A percentile compares a stretch with the other conserved stretches of the same genome.
Evolutionary conservation across 257 asterid species (phyloP).

Genomic region (Dorcoceras hygrometricum): DNA sequence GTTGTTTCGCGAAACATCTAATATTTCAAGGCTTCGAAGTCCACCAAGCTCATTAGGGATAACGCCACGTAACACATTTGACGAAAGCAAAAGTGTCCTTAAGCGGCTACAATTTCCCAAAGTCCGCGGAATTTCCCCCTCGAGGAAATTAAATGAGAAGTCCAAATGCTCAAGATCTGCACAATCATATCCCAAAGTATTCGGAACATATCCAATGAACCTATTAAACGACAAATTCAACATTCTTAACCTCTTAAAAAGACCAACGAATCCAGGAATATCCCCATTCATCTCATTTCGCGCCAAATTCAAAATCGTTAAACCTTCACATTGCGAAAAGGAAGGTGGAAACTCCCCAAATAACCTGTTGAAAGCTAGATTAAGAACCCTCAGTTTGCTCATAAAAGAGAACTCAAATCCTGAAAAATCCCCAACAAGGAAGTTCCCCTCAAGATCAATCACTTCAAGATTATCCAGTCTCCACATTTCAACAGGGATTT

Average conservation of each 20-base stretch:
- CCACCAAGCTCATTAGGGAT: slow-evolving; percentile 43
- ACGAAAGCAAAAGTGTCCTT: slow-evolving; percentile 44
- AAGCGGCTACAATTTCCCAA: slow-evolving; percentile 36
- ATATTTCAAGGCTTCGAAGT: slow-evolving; percentile 34
- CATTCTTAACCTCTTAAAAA: slow-evolving; percentile 28
- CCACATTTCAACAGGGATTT: slow-evolving; percentile 40
- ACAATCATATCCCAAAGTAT: slow-evolving; percentile 30
- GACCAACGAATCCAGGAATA: slow-evolving; percentile 36
- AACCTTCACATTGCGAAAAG: slow-evolving; percentile 30
- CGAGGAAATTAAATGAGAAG: slow-evolving; percentile 34
- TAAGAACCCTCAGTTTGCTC: slow-evolving; percentile 38
- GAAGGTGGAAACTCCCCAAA: slow-evolving; percentile 36
- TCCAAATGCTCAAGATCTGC: slow-evolving; percentile 44
- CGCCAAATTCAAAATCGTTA: slow-evolving; percentile 35
- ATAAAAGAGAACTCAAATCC: slow-evolving; percentile 29
- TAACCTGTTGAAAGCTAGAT: slow-evolving; percentile 35
- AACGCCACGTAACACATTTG: slow-evolving; percentile 32
- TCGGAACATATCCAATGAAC: slow-evolving; percentile 35
- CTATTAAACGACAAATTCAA: slow-evolving; percentile 42
- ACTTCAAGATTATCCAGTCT: slow-evolving; percentile 36
- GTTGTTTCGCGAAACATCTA: slow-evolving; percentile 38
- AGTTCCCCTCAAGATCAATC: slow-evolving; percentile 50
- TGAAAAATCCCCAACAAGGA: slow-evolving; percentile 32
- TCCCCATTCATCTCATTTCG: slow-evolving; percentile 31
- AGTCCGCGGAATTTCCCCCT: slow-evolving; percentile 36